These are phyloP conservation scores for Leptodontidium sp. DNA, from an alignment of 2,329 filamentous ascomycete genomes.

Conservation along the genomic window DNA sequence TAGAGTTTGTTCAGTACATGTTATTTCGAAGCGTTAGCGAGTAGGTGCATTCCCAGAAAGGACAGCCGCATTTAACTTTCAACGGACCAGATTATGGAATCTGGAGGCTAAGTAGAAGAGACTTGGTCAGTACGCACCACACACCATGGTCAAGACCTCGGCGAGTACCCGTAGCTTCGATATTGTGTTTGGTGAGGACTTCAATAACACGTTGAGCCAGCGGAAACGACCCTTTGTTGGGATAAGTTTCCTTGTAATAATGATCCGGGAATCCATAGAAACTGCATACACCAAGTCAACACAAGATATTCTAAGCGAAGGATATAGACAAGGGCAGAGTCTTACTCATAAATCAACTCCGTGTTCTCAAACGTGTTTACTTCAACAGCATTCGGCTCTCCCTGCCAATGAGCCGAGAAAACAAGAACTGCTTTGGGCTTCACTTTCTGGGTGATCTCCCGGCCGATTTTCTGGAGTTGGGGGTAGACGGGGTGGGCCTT, in stretches of 20 bases:
- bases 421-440: slow-evolving; percentile 77
- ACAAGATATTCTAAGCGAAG: neutral
- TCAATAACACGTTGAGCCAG: slow-evolving; percentile 66
- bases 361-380: slow-evolving; percentile 72
- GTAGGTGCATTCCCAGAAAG: no score
- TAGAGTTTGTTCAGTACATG: no score
- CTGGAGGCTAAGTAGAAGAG: no score
- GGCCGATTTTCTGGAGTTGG: slow-evolving; percentile 70
- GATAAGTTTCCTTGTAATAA: slow-evolving; percentile 73
- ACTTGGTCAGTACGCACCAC: slow-evolving; percentile 51
- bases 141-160: slow-evolving; percentile 79
- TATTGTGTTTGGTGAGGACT: slow-evolving; percentile 62
- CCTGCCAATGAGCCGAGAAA: slow-evolving; percentile 82
- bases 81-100: no score
- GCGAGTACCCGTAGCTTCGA: slow-evolving; percentile 65
- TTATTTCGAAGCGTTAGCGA: no score
- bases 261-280: slow-evolving; percentile 77
- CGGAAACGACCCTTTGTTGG: slow-evolving; percentile 66
- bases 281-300: slow-evolving; percentile 46
- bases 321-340: slow-evolving; percentile 38
- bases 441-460: slow-evolving; percentile 73
- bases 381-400: slow-evolving; percentile 60
- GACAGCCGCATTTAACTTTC: no score
- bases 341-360: slow-evolving; percentile 73
- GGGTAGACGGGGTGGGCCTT: slow-evolving; percentile 71